phyloP scores from a whole-genome alignment of 768 basidiomycete genomes.

The Russula foetens region DNA sequence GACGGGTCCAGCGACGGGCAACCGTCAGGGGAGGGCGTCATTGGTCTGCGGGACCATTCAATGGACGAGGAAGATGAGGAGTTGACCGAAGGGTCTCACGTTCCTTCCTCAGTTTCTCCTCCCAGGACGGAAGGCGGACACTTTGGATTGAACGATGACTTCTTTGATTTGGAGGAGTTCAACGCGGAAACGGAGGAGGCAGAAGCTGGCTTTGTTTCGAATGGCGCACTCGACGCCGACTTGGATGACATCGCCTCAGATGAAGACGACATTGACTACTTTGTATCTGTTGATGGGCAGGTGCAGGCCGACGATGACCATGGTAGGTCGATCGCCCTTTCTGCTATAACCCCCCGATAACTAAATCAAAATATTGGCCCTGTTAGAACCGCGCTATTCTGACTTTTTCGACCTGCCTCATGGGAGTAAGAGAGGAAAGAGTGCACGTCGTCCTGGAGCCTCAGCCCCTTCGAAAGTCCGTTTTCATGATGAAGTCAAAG shows the following conservation, averaged over 20 bases:
- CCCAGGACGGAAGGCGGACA: constrained; percentile 26
- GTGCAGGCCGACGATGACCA: background rate
- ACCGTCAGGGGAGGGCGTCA: constrained; percentile 23
- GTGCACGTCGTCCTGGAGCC: constrained; percentile 18
- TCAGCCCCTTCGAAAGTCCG: constrained; percentile 40
- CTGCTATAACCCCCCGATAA: background rate
- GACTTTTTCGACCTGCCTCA: constrained; percentile 64
- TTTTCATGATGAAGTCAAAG: constrained; percentile 73
- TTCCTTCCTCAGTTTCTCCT: background rate
- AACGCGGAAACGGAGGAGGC: constrained; percentile 77
- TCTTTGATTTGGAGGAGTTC: constrained; percentile 84
- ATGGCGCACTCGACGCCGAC: constrained; percentile 48
- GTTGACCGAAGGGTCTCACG: background rate
- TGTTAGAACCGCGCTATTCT: constrained; percentile 53
- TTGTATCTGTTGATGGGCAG: constrained; percentile 46
- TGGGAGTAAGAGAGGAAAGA: constrained; percentile 19
- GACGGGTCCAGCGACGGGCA: constrained; percentile 22
- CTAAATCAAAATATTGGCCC: background rate
- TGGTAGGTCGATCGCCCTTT: background rate
- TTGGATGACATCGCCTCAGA: constrained; percentile 40
- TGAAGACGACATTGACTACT: constrained; percentile 61
- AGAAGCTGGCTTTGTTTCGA: constrained; percentile 55
- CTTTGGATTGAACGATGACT: constrained; percentile 72
- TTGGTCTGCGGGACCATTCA: constrained; percentile 16
- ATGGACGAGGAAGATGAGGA: constrained; percentile 17